Percentiles rank a stretch among this genome's conserved stretches.
These are phyloP conservation scores for Bothriochloa decipiens DNA, from an alignment of 176 grass and related monocot genomes.

Conservation along the genomic window DNA sequence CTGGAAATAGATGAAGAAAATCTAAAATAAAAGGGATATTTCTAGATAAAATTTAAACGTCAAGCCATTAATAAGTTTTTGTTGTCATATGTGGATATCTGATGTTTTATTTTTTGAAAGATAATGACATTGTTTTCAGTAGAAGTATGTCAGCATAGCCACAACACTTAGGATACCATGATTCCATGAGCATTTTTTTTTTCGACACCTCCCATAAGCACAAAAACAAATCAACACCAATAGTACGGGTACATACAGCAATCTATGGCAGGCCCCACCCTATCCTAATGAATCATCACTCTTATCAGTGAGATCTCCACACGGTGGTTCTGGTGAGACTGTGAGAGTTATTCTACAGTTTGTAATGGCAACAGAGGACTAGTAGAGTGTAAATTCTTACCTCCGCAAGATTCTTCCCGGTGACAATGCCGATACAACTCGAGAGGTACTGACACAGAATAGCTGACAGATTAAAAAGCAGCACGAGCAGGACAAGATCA, in stretches of 20 bases:
- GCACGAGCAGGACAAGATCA: constrained; percentile 69
- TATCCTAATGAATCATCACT: background rate
- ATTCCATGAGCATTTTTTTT: background rate
- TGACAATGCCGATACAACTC: constrained; percentile 68
- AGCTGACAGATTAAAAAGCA: constrained; percentile 78
- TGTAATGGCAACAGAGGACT: background rate
- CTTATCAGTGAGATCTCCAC: background rate
- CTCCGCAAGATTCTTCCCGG: constrained; percentile 82
- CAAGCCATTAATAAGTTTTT: background rate
- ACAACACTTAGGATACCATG: background rate
- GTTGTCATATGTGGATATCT: background rate
- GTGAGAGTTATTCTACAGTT: background rate
- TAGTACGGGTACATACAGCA: background rate
- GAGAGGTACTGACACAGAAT: constrained; percentile 80
- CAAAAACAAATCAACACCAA: background rate
- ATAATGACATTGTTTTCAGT: background rate
- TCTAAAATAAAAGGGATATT: background rate
- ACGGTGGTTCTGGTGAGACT: too few species aligned
- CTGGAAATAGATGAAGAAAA: background rate
- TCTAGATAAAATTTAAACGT: background rate
- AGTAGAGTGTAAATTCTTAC: constrained; percentile 36
- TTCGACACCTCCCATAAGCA: background rate
- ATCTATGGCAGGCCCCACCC: background rate
- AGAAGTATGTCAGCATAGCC: background rate
- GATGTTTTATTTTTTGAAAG: background rate